phyloP scores from a whole-genome alignment of 805 yeast species.

The Zygoascus tannicola region DNA sequence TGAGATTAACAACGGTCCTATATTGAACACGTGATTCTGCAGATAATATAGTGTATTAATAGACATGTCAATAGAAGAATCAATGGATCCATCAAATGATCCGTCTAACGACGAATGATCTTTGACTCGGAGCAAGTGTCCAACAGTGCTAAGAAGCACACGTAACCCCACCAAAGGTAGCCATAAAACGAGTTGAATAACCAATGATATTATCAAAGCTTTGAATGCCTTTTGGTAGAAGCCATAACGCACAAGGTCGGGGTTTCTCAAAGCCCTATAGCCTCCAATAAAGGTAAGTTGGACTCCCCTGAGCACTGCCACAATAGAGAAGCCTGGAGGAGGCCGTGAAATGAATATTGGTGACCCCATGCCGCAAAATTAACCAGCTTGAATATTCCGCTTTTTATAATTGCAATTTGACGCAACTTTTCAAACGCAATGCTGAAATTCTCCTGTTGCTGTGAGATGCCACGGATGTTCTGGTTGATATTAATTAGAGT shows the following conservation, averaged over 20 bases:
- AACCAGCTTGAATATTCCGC: too few relatives aligned
- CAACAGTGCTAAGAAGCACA: slow-evolving; percentile 19
- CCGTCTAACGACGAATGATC: too few relatives aligned
- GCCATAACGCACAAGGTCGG: slow-evolving; percentile 29
- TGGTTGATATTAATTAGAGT: too few relatives aligned
- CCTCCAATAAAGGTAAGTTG: slow-evolving; percentile 45
- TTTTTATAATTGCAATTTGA: too few relatives aligned
- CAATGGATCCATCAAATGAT: too few relatives aligned
- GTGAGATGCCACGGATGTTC: too few relatives aligned
- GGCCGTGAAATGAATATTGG: slow-evolving; percentile 52
- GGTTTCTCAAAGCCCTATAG: slow-evolving; percentile 39
- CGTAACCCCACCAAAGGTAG: slow-evolving; percentile 21
- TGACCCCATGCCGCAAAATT: slow-evolving; percentile 40
- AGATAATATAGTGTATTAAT: slow-evolving; percentile 25
- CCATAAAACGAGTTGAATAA: slow-evolving; percentile 30
- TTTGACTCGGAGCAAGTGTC: slow-evolving; percentile 12
- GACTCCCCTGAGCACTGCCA: slow-evolving; percentile 43
- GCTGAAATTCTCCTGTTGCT: too few relatives aligned
- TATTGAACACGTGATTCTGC: slow-evolving; percentile 32
- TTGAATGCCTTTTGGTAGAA: slow-evolving; percentile 32
- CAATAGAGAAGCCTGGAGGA: slow-evolving; percentile 42
- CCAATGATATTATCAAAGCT: slow-evolving; percentile 32
- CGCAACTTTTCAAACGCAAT: too few relatives aligned
- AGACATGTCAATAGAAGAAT: slow-evolving; percentile 14
- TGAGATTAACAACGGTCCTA: slow-evolving; percentile 34